Evolutionary conservation across 2,329 filamentous ascomycete species (phyloP), one percentile per base, ranked within the genome.

Genomic region (Colletotrichum sp.): DNA sequence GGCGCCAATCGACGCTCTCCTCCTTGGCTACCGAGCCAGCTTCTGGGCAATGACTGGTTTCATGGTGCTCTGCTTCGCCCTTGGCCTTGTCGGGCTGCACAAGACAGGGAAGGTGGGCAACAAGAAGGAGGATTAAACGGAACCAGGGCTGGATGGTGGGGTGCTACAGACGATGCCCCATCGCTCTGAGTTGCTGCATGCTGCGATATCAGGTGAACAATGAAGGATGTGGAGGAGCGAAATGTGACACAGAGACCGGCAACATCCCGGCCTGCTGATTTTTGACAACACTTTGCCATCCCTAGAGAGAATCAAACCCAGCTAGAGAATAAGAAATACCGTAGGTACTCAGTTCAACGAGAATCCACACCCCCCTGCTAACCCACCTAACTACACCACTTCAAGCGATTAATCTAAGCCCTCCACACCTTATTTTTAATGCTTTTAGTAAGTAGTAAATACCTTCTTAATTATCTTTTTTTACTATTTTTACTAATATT

Each of bases 1-100:
- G 63, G 63, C 34, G 49, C 44, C 44, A 1, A 21, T 24, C 6
- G 79, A 83, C 6, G 85, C 85, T 1, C 81, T 90, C 63, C 87
- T 90, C 86, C 81, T 85, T 13, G 89, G 89, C 0, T 91, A 90
- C 76, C 81, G 87, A 16, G 89, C 88, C 2, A 87, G 86, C 0
- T 91, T 90, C 72, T 91, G 90, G 90, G 84, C 86, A 28, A 59
- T 28, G 12, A 36, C 34, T 68, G 32, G 60, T 10, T 64, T 64
- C 32, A 60, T 60, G 26, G 57, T 60, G 28, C 9, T 60, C 24
- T 60, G 57, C 57, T 60, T 32, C 3, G 21, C 26, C 24, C 57
- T 60, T 32, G 30, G 32, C 60, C 32, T 39, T 3, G 60, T 63
- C 9, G 39, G 39, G 39, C 39, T 44, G 18, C 39, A 44, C 9